A percentile compares a stretch with the other conserved stretches of the same genome.
These are phyloP conservation scores for Danielia reshetovae DNA, from an alignment of 805 yeast species.

Conservation along the genomic window DNA sequence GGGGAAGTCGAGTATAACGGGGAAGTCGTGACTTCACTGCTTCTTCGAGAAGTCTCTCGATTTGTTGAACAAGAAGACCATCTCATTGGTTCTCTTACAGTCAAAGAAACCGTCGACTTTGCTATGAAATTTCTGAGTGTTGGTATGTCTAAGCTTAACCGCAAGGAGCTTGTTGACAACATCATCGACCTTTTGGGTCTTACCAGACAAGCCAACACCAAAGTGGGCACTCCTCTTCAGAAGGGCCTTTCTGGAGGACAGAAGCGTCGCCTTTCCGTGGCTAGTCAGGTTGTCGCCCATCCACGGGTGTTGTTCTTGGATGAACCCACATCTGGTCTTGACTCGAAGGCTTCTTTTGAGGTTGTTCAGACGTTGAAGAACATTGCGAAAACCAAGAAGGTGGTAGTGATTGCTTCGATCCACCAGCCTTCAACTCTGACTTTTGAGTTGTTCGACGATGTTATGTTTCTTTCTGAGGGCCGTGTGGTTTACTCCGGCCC, in stretches of 20 bases:
- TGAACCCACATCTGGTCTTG: slow-evolving; percentile 61
- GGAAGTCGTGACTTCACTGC: background rate
- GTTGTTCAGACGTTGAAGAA: background rate
- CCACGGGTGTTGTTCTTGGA: slow-evolving; percentile 25
- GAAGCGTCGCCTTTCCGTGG: slow-evolving; percentile 20
- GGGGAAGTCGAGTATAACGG: background rate
- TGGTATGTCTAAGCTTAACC: slow-evolving; percentile 10
- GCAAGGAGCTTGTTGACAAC: slow-evolving; percentile 10
- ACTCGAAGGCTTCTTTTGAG: slow-evolving; percentile 35
- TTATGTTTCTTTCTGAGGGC: slow-evolving; percentile 23
- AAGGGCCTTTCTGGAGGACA: slow-evolving; percentile 24
- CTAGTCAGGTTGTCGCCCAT: slow-evolving; percentile 16
- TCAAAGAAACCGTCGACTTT: slow-evolving; percentile 16
- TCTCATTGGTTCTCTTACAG: slow-evolving; percentile 19
- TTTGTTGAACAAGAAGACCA: slow-evolving; percentile 23
- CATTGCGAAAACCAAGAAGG: background rate
- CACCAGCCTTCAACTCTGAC: slow-evolving; percentile 1
- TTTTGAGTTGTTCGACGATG: slow-evolving; percentile 2
- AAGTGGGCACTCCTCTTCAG: slow-evolving; percentile 19
- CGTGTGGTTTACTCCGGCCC: slow-evolving; percentile 18
- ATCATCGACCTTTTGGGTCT: slow-evolving; percentile 14
- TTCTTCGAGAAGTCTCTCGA: slow-evolving; percentile 10
- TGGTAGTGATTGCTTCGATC: slow-evolving; percentile 1
- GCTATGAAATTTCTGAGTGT: slow-evolving; percentile 7
- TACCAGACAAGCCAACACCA: slow-evolving; percentile 11